Percentiles rank a stretch among this genome's conserved stretches.
phyloP scores from a whole-genome alignment of 2,329 filamentous ascomycete genomes.

The Achaetomium macrosporum region DNA sequence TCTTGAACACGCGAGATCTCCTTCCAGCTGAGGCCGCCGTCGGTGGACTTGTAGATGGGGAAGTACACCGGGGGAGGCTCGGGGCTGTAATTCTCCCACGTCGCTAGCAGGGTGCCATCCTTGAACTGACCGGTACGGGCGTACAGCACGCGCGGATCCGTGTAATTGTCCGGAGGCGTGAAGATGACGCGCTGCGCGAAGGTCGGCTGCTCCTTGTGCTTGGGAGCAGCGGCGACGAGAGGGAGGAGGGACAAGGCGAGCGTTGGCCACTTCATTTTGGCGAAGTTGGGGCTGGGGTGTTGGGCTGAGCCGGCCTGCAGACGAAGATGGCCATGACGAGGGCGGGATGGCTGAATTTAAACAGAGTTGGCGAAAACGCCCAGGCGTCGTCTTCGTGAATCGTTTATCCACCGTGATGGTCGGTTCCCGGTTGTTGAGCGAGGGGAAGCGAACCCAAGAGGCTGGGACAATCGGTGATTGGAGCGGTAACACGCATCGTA shows the following conservation, averaged over 20 bases:
- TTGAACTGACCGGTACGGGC: constrained; percentile 39
- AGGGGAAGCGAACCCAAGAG: too few relatives aligned
- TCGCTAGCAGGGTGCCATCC: constrained; percentile 44
- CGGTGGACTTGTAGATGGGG: constrained; percentile 48
- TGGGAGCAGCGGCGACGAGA: constrained; percentile 9
- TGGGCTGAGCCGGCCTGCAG: too few relatives aligned
- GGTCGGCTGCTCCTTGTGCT: constrained; percentile 9
- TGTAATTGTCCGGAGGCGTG: constrained; percentile 39
- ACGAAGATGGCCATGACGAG: too few relatives aligned
- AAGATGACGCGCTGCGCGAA: constrained; percentile 33
- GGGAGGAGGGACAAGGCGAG: constrained; percentile 4
- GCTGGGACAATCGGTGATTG: too few relatives aligned
- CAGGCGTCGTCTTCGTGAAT: too few relatives aligned
- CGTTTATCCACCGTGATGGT: too few relatives aligned
- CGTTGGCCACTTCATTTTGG: constrained; percentile 10
- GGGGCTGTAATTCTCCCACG: constrained; percentile 49
- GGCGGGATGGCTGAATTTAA: too few relatives aligned
- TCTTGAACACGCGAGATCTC: constrained; percentile 59
- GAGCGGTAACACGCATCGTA: too few relatives aligned
- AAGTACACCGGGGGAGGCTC: constrained; percentile 39
- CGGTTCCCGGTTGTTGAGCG: too few relatives aligned
- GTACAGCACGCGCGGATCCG: constrained; percentile 33
- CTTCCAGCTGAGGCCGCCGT: constrained; percentile 55
- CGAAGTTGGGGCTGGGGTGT: not conserved
- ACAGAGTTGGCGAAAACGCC: too few relatives aligned